phyloP scores from a whole-genome alignment of 345 rosid species.

The Brassica juncea region DNA sequence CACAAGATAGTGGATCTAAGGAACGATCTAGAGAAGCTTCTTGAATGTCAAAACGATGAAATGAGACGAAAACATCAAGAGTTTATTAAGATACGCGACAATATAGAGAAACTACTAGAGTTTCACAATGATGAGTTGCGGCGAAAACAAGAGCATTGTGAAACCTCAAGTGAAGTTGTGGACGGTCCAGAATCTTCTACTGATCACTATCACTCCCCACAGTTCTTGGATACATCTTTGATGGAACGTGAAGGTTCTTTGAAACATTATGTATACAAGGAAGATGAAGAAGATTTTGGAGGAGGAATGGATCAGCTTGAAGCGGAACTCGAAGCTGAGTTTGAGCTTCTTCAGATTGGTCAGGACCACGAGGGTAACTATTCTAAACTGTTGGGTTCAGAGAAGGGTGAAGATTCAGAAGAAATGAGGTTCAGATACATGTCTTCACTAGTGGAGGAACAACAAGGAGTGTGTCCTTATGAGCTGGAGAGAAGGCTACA shows the following conservation, averaged over 20 bases:
- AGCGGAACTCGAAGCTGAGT: conserved; percentile 76
- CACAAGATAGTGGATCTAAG: conserved; percentile 51
- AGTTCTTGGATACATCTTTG: conserved; percentile 24
- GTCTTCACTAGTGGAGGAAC: conserved; percentile 17
- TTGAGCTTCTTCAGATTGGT: conserved; percentile 58
- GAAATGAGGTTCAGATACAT: not conserved
- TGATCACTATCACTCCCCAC: conserved; percentile 38
- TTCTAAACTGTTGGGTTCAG: conserved; percentile 10
- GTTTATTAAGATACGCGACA: conserved; percentile 44
- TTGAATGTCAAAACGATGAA: conserved; percentile 45
- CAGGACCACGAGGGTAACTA: conserved; percentile 42
- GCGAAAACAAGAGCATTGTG: conserved; percentile 26
- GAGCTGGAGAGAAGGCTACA: conserved; percentile 72
- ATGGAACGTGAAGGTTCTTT: conserved; percentile 37
- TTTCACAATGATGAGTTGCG: conserved; percentile 38
- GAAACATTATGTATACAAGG: conserved; percentile 30
- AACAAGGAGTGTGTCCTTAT: conserved; percentile 50
- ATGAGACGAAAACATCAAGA: conserved; percentile 25
- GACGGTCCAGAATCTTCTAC: conserved; percentile 41
- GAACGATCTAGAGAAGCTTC: conserved; percentile 54
- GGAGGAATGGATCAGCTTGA: conserved; percentile 67
- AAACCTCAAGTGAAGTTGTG: conserved; percentile 22
- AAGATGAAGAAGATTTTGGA: conserved; percentile 34
- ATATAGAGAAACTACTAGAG: conserved; percentile 52
- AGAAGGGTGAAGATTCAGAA: conserved; percentile 16